Base-by-base conservation (phyloP, 495 filamentous ascomycete genomes). In the Mycothermus thermophilus region DNA sequence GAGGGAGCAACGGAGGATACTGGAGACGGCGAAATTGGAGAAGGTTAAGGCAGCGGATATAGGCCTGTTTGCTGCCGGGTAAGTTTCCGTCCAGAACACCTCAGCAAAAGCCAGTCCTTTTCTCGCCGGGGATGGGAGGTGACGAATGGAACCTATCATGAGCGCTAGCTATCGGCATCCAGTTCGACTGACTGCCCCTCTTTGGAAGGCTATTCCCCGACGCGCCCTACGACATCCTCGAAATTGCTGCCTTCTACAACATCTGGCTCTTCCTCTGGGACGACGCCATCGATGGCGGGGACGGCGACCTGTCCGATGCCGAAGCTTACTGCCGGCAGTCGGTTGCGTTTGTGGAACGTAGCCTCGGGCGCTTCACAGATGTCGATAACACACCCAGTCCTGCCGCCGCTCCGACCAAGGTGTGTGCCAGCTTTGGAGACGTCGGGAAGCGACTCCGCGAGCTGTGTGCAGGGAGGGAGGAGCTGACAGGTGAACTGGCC, bases 191-290 rank as follows among this genome's bases (percentile, higher is more conserved):
- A n/a, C n/a, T n/a, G n/a, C n/a, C n/a, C n/a, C n/a, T n/a, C n/a
- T n/a, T n/a, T n/a, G n/a, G n/a, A n/a, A n/a, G n/a, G n/a, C n/a
- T n/a, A n/a, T 38, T 42, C 15, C 39, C 44, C 1, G 36, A 39
- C 6, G 35, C 20, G 0, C 11, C 27, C 3, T 42, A 40, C 8
- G 23, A 37, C 1, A 15, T 3, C 1, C 36, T 47, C 0, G 32
- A 47, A 19, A 37, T 36, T 1, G 39, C 11, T 3, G 39, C 39
- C 3, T 30, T 39, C 2, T 47, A 39, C 36, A 32, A 13, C 6
- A 26, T 47, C 2, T 47, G 44, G 44, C 18, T 37, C 8, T 34
- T 47, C 18, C 10, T 47, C 15, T 47, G 44, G 44, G 44, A 47
- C 21, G 44, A 47, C 9, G 39, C 32, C 21, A 42, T 47, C 9